These are phyloP conservation scores for Rutstroemia sydowiana DNA, from an alignment of 2,329 filamentous ascomycete species.

Conservation along the genomic window DNA sequence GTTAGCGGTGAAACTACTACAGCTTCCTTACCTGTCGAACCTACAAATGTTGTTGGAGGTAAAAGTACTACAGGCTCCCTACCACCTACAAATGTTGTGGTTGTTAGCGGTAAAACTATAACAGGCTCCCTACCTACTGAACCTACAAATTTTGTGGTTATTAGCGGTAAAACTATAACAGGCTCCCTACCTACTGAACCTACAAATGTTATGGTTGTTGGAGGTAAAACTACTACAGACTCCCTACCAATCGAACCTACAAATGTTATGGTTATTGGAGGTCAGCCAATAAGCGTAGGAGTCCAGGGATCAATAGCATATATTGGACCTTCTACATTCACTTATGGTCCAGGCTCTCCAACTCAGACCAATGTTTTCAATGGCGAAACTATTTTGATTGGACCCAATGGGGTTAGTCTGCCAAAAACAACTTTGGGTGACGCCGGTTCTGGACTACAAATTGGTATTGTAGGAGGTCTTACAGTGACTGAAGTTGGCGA, in stretches of 20 bases:
- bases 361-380: conserved; percentile 17
- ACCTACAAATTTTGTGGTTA: conserved; percentile 12
- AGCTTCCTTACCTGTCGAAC: too few species aligned
- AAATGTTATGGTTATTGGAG: conserved; percentile 19
- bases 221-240: neutral
- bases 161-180: conserved; percentile 18
- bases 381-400: conserved; percentile 21
- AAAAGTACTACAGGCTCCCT: neutral
- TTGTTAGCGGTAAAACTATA: conserved; percentile 20
- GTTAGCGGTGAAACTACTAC: neutral
- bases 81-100: conserved; percentile 6
- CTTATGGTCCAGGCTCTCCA: conserved; percentile 18
- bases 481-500: conserved; percentile 24
- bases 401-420: conserved; percentile 18
- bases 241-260: conserved; percentile 13
- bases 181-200: too few species aligned
- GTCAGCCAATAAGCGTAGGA: conserved; percentile 8
- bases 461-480: conserved; percentile 24
- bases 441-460: conserved; percentile 17
- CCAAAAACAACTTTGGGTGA: conserved; percentile 18
- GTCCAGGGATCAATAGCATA: conserved; percentile 12
- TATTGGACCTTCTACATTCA: conserved; percentile 18
- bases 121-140: too few species aligned
- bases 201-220: neutral
- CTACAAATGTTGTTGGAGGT: neutral